Percentiles rank a stretch among this genome's conserved stretches.
Evolutionary conservation across 2,329 filamentous ascomycete species (phyloP).

Genomic region (Diaporthe citriasiana): DNA sequence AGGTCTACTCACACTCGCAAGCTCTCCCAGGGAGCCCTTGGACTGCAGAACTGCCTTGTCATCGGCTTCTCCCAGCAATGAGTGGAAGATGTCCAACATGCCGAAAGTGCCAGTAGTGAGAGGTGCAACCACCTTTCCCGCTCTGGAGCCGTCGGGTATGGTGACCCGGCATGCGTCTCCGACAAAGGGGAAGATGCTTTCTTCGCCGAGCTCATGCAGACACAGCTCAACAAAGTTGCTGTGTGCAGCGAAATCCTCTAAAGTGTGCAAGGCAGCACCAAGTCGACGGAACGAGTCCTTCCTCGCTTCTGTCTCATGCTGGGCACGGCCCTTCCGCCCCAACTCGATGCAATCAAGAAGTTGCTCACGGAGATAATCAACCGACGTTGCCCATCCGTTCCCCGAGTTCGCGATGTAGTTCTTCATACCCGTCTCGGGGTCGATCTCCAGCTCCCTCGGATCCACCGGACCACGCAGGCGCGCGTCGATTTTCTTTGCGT

Average conservation of each 20-base stretch:
- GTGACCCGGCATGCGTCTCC: slow-evolving; percentile 55
- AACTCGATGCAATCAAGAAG: slow-evolving; percentile 47
- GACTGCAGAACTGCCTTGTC: slow-evolving; percentile 51
- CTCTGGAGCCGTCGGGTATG: slow-evolving; percentile 49
- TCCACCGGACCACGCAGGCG: slow-evolving; percentile 49
- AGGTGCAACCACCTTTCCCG: slow-evolving; percentile 60
- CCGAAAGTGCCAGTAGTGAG: slow-evolving; percentile 69
- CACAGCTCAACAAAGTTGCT: slow-evolving; percentile 69
- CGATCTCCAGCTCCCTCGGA: slow-evolving; percentile 50
- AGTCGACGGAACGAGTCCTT: slow-evolving; percentile 52
- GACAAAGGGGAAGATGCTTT: slow-evolving; percentile 66
- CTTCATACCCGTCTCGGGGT: slow-evolving; percentile 51
- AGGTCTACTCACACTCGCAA: slow-evolving; percentile 43
- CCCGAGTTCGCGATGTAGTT: slow-evolving; percentile 51
- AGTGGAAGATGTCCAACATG: slow-evolving; percentile 53
- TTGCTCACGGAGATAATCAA: slow-evolving; percentile 49
- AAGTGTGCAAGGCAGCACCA: slow-evolving; percentile 65
- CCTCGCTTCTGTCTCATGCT: slow-evolving; percentile 44
- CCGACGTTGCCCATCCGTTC: slow-evolving; percentile 49
- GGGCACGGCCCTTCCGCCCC: slow-evolving; percentile 45
- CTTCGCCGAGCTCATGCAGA: slow-evolving; percentile 63
- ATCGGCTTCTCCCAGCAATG: slow-evolving; percentile 50
- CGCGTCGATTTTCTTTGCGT: slow-evolving; percentile 49
- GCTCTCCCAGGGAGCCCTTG: slow-evolving; percentile 48
- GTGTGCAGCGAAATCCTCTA: slow-evolving; percentile 68